These are phyloP conservation scores for Ascochyta rabiei DNA, from an alignment of 2,329 filamentous ascomycete genomes.

Conservation along the genomic window DNA sequence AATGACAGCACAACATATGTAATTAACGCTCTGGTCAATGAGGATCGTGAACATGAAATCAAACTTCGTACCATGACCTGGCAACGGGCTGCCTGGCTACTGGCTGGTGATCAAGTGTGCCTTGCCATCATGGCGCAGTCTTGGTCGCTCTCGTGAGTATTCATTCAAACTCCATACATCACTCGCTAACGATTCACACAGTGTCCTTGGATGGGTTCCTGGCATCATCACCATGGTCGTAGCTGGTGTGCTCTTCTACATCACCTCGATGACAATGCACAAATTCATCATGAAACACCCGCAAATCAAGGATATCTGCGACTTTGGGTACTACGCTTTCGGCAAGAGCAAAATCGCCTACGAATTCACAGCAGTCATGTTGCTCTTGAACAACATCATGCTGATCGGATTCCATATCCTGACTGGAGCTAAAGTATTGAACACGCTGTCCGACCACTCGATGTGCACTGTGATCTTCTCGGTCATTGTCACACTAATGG, in stretches of 20 bases:
- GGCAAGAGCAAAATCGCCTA: slow-evolving; percentile 77
- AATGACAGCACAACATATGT: slow-evolving; percentile 17
- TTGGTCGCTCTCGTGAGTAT: slow-evolving; percentile 75
- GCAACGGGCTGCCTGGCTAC: slow-evolving; percentile 77
- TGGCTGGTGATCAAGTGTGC: slow-evolving; percentile 95
- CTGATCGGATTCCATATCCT: slow-evolving; percentile 71
- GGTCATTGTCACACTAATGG: slow-evolving; percentile 73
- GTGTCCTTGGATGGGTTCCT: slow-evolving; percentile 79
- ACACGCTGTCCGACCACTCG: slow-evolving; percentile 65
- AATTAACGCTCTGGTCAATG: slow-evolving; percentile 21
- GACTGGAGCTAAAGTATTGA: slow-evolving; percentile 15
- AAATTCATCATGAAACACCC: slow-evolving; percentile 87
- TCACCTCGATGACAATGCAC: slow-evolving; percentile 69
- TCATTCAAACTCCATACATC: too few relatives aligned
- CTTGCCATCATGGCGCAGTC: slow-evolving; percentile 93
- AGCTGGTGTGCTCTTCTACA: slow-evolving; percentile 80
- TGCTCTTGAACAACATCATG: slow-evolving; percentile 85
- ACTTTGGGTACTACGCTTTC: slow-evolving; percentile 90
- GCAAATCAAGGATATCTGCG: slow-evolving; percentile 88
- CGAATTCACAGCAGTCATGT: slow-evolving; percentile 77
- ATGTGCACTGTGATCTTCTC: slow-evolving; percentile 82
- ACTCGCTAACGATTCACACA: slow-evolving; percentile 14
- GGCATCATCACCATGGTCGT: slow-evolving; percentile 82
- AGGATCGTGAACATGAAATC: slow-evolving; percentile 58
- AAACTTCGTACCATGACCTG: slow-evolving; percentile 55